Percentiles rank a stretch among this genome's conserved stretches.
These are phyloP conservation scores for Candida peoriensis DNA, from an alignment of 805 yeast genomes.

Conservation along the genomic window DNA sequence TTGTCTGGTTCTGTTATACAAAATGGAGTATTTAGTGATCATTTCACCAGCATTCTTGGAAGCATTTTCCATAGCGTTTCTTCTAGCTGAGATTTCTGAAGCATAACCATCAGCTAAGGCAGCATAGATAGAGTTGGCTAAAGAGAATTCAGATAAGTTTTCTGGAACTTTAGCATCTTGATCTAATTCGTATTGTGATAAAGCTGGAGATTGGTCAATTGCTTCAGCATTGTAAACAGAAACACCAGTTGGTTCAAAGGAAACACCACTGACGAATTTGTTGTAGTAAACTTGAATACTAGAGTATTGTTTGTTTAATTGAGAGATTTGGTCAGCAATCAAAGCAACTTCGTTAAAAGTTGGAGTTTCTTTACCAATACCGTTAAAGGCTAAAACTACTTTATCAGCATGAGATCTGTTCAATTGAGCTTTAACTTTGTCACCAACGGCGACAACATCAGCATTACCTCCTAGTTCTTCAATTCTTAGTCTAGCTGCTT, in stretches of 20 bases:
- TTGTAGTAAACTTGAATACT: constrained; percentile 81
- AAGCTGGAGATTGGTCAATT: constrained; percentile 80
- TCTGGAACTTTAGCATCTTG: constrained; percentile 64
- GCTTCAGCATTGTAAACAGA: constrained; percentile 64
- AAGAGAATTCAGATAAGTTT: constrained; percentile 76
- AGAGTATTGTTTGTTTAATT: constrained; percentile 55
- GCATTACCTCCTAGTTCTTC: constrained; percentile 53
- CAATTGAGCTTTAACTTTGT: constrained; percentile 86
- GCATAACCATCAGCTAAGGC: constrained; percentile 99
- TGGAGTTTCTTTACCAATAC: constrained; percentile 96
- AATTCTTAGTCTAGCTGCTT: constrained; percentile 71
- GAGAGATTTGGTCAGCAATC: constrained; percentile 77
- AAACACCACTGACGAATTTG: constrained; percentile 79
- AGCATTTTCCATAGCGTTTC: constrained; percentile 99
- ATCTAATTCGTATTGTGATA: constrained; percentile 75
- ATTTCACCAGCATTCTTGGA: constrained; percentile 99
- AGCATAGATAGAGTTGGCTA: constrained; percentile 83
- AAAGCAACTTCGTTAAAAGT: constrained; percentile 85
- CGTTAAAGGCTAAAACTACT: constrained; percentile 74
- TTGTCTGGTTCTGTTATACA: constrained; percentile 99
- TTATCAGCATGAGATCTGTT: constrained; percentile 71
- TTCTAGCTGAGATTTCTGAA: constrained; percentile 95
- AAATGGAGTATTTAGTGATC: constrained; percentile 93
- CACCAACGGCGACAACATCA: constrained; percentile 88
- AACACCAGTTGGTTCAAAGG: constrained; percentile 78